Evolutionary conservation across 257 asterid genomes (phyloP).

Genomic region (Solanum dulcamara): DNA sequence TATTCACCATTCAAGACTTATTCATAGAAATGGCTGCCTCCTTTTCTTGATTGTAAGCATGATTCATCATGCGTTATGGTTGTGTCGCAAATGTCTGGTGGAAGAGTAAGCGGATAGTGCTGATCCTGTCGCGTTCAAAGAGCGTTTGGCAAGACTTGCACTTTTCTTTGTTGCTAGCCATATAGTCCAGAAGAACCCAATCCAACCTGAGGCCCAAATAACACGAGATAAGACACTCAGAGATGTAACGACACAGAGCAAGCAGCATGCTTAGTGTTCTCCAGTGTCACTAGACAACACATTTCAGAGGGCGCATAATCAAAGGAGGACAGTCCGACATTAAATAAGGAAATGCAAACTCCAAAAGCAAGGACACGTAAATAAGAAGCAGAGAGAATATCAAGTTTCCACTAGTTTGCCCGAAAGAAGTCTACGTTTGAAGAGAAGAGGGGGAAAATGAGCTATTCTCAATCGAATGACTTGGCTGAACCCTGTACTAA

Average conservation of each 20-base stretch:
- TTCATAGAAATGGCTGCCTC: neutral
- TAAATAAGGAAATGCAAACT: neutral
- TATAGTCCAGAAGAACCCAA: slow-evolving; percentile 53
- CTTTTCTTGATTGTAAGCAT: neutral
- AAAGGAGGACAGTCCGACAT: neutral
- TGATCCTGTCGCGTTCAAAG: slow-evolving; percentile 48
- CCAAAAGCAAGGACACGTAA: neutral
- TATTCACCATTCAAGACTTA: neutral
- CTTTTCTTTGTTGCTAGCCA: slow-evolving; percentile 49
- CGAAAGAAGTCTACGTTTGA: neutral
- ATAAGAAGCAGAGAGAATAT: neutral
- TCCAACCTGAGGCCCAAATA: slow-evolving; percentile 50
- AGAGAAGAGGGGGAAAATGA: neutral
- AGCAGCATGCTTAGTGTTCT: neutral
- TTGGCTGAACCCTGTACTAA: neutral
- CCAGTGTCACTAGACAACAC: neutral
- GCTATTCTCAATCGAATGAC: neutral
- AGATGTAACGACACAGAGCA: neutral
- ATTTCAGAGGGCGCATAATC: neutral
- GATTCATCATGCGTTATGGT: neutral
- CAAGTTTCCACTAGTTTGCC: neutral
- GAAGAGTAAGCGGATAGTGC: slow-evolving; percentile 46
- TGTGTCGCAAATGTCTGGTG: slow-evolving; percentile 16
- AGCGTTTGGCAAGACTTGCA: slow-evolving; percentile 39
- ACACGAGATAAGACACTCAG: neutral